A percentile compares a stretch with the other conserved stretches of the same genome.
Conservation (phyloP, 1,284 basidiomycete genomes). For the Pascua sp. region DNA sequence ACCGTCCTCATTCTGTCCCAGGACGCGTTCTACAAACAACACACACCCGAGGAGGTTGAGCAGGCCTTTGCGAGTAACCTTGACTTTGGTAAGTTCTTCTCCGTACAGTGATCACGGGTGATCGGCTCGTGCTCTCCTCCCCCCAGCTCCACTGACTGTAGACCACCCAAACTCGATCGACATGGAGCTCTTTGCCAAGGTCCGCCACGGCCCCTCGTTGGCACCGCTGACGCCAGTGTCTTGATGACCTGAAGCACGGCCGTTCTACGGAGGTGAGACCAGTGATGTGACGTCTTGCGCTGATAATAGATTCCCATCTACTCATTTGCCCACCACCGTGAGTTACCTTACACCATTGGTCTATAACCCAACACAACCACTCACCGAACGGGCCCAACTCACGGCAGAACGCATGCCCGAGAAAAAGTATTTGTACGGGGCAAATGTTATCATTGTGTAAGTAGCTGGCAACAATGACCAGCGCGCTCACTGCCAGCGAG, state of each 20-base stretch:
- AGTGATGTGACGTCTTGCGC: not conserved
- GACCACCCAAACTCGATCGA: conserved; percentile 94
- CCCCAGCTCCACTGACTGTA: conserved; percentile 8
- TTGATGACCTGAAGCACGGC: conserved; percentile 77
- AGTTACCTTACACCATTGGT: conserved; percentile 1
- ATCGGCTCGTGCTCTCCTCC: too few species aligned
- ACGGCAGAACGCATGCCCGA: conserved; percentile 65
- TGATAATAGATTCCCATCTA: conserved; percentile 72
- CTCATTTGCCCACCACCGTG: conserved; percentile 81
- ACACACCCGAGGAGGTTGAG: conserved; percentile 70
- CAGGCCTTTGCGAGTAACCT: conserved; percentile 79
- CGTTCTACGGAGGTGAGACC: conserved; percentile 50
- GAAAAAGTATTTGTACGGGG: conserved; percentile 89
- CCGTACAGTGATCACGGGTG: not conserved
- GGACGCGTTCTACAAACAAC: conserved; percentile 90
- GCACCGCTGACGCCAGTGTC: conserved; percentile 58
- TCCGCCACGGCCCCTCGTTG: conserved; percentile 33
- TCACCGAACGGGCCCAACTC: not conserved
- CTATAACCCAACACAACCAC: not conserved
- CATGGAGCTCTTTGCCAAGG: conserved; percentile 76
- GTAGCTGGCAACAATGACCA: not conserved
- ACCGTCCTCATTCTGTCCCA: conserved; percentile 77
- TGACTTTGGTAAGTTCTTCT: conserved; percentile 60
- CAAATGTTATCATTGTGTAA: conserved; percentile 84
- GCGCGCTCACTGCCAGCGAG: conserved; percentile 53